phyloP scores from a whole-genome alignment of 768 basidiomycete genomes.

The Mrakia blollopis region DNA sequence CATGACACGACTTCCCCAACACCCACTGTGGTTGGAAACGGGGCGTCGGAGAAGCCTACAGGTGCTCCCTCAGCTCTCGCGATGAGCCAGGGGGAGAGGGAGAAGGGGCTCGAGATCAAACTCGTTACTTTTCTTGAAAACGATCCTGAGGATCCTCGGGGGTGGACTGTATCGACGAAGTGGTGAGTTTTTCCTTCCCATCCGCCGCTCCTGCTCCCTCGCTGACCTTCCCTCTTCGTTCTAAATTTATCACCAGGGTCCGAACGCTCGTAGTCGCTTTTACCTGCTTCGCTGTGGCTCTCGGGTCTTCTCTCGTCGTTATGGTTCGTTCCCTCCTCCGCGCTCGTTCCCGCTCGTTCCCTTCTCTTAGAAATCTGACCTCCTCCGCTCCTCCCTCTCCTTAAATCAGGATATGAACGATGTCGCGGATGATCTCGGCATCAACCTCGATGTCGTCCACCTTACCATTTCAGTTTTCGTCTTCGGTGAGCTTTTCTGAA shows the following conservation, averaged over 20 bases:
- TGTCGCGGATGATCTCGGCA: slow-evolving; percentile 35
- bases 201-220: too few relatives aligned
- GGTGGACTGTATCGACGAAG: neutral
- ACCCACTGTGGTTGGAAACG: neutral
- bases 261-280: slow-evolving; percentile 28
- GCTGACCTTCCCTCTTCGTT: neutral
- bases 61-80: too few relatives aligned
- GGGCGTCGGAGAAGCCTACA: neutral
- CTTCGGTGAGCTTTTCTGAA: slow-evolving; percentile 4
- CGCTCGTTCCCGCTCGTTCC: neutral
- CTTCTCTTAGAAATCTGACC: neutral
- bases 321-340: neutral
- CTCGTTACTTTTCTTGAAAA: slow-evolving; percentile 12
- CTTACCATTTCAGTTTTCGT: slow-evolving; percentile 29
- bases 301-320: slow-evolving; percentile 37
- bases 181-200: slow-evolving; percentile 11
- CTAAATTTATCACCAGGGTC: neutral
- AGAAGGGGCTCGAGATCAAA: slow-evolving; percentile 27
- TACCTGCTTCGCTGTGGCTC: slow-evolving; percentile 39
- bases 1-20: neutral
- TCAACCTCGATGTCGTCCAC: slow-evolving; percentile 35
- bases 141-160: slow-evolving; percentile 15
- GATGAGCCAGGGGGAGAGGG: slow-evolving; percentile 1
- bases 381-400: neutral
- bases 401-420: neutral